phyloP scores from a whole-genome alignment of 2,329 filamentous ascomycete species.

The Elsinoe arachidis region DNA sequence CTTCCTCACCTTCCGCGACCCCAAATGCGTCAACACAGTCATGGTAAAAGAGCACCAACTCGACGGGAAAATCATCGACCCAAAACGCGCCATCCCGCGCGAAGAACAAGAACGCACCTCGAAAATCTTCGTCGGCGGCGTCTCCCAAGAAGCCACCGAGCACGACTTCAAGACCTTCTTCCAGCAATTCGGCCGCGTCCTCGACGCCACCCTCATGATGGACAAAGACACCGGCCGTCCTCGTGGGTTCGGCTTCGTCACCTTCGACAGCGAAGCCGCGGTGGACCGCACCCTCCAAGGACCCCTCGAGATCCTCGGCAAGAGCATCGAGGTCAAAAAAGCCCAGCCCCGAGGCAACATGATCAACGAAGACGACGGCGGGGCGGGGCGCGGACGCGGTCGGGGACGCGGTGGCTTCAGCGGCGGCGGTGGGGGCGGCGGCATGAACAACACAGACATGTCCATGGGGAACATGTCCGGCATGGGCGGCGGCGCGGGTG shows the following conservation, averaged over 20 bases:
- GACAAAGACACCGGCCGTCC: conserved; percentile 98
- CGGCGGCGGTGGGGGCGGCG: conserved; percentile 33
- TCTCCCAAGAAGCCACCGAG: conserved; percentile 94
- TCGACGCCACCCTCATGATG: conserved; percentile 99
- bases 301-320: conserved; percentile 85
- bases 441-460: conserved; percentile 43
- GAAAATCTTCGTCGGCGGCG: conserved; percentile 97
- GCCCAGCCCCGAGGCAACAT: conserved; percentile 92
- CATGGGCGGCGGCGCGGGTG: conserved; percentile 19
- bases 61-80: conserved; percentile 98
- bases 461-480: conserved; percentile 22
- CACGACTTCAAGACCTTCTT: conserved; percentile 96
- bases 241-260: conserved; percentile 94
- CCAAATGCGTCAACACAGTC: conserved; percentile 95
- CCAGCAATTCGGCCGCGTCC: conserved; percentile 87
- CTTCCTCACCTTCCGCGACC: conserved; percentile 94
- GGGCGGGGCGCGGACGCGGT: conserved; percentile 36
- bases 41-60: conserved; percentile 99
- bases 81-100: conserved; percentile 90
- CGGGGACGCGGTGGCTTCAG: conserved; percentile 27
- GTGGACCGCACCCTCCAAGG: conserved; percentile 83
- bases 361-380: conserved; percentile 67
- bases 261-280: conserved; percentile 90
- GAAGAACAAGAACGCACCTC: conserved; percentile 97
- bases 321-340: conserved; percentile 96